These are phyloP conservation scores for Phytophthora aleatoria DNA, from an alignment of 352 stramenopile species.

Conservation along the genomic window DNA sequence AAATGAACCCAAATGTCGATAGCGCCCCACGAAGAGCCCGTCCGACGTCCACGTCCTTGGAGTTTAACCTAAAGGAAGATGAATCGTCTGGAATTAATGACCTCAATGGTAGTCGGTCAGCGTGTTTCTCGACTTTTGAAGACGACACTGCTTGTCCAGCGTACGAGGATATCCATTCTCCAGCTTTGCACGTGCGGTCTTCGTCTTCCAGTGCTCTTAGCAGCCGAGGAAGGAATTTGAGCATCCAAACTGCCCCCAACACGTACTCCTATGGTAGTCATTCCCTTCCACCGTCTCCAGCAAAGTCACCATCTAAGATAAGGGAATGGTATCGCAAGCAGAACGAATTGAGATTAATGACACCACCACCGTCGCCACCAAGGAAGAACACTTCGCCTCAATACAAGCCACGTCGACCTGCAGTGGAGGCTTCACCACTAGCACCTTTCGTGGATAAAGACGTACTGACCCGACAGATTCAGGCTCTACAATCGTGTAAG, in stretches of 20 bases:
- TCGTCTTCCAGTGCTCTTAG: constrained; percentile 29
- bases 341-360: constrained; percentile 25
- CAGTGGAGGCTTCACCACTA: constrained; percentile 25
- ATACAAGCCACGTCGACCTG: constrained; percentile 7
- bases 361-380: constrained; percentile 29
- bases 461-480: constrained; percentile 54
- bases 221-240: constrained; percentile 5
- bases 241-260: not conserved
- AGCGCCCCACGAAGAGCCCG: not conserved
- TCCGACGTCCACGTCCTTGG: constrained; percentile 4
- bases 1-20: constrained; percentile 13
- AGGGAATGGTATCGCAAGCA: constrained; percentile 39
- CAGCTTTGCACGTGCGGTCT: constrained; percentile 18
- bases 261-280: constrained; percentile 16
- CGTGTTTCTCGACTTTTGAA: constrained; percentile 55
- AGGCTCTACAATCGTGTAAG: constrained; percentile 68
- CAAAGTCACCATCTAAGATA: constrained; percentile 33
- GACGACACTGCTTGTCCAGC: constrained; percentile 62
- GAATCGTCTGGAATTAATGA: constrained; percentile 12
- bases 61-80: constrained; percentile 23
- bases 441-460: constrained; percentile 44
- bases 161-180: constrained; percentile 47
- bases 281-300: constrained; percentile 24
- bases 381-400: constrained; percentile 1
- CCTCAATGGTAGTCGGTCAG: constrained; percentile 25